Evolutionary conservation across 305 asterid species (phyloP).

Genomic region (Fraxinus nigra): DNA sequence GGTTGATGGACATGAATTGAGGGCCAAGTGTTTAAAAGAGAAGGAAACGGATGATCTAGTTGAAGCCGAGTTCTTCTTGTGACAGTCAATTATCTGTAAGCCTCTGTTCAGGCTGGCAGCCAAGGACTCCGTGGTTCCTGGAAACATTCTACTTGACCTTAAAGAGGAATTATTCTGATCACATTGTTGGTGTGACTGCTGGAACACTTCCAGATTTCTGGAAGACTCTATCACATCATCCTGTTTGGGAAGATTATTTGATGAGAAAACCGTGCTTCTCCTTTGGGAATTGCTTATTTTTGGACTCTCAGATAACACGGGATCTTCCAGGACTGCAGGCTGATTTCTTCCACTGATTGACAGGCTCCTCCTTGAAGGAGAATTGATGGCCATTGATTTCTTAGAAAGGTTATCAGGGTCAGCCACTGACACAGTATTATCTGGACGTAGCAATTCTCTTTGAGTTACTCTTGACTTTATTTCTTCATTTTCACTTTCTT

Average conservation of each 20-base stretch:
- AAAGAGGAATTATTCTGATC: constrained; percentile 56
- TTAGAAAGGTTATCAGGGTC: constrained; percentile 23
- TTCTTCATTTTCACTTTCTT: constrained; percentile 76
- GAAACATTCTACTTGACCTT: constrained; percentile 71
- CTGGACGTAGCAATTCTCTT: constrained; percentile 20
- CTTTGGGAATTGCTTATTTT: constrained; percentile 57
- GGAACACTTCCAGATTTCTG: constrained; percentile 32
- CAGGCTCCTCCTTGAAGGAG: constrained; percentile 42
- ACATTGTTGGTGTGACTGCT: constrained; percentile 42
- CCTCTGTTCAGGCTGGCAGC: constrained; percentile 94
- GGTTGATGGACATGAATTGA: constrained; percentile 51
- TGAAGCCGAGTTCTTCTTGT: constrained; percentile 63
- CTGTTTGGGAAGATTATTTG: constrained; percentile 36
- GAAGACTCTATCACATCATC: constrained; percentile 40
- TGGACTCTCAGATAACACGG: constrained; percentile 79
- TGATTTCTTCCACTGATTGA: constrained; percentile 36
- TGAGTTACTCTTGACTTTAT: constrained; percentile 42
- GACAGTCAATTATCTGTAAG: constrained; percentile 75
- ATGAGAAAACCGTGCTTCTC: constrained; percentile 53
- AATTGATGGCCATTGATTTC: constrained; percentile 27
- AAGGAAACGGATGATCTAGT: constrained; percentile 78
- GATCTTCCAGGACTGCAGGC: constrained; percentile 59
- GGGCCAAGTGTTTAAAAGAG: constrained; percentile 83
- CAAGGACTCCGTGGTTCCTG: constrained; percentile 74
- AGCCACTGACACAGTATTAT: constrained; percentile 8